Percentiles rank a stretch among this genome's conserved stretches.
Conservation (phyloP, 2,329 filamentous ascomycete genomes). For the Chaetomiaceae sp. region DNA sequence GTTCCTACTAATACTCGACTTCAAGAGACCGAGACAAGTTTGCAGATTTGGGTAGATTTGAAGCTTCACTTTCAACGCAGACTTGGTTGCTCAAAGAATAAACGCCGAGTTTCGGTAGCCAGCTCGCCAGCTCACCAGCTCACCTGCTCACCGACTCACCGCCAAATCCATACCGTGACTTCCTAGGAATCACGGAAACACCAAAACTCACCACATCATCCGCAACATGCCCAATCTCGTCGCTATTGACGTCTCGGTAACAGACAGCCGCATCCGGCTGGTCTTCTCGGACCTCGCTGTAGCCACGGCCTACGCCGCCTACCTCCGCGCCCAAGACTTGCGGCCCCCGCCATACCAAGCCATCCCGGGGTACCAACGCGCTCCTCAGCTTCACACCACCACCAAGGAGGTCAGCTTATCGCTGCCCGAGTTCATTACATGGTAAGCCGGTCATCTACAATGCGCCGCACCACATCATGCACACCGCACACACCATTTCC, state of each 20-base stretch:
- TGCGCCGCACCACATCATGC: no score
- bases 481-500: no score
- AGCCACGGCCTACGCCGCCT: slow-evolving; percentile 24
- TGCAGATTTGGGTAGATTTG: neutral
- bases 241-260: slow-evolving; percentile 27
- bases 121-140: no score
- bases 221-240: slow-evolving; percentile 25
- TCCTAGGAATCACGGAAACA: slow-evolving; percentile 2
- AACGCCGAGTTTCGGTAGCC: neutral
- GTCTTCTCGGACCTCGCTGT: slow-evolving; percentile 27
- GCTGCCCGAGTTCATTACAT: slow-evolving; percentile 26
- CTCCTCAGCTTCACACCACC: slow-evolving; percentile 16
- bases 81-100: neutral
- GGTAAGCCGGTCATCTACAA: no score
- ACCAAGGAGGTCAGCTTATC: slow-evolving; percentile 24
- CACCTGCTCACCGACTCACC: neutral
- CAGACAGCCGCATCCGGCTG: slow-evolving; percentile 24
- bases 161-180: neutral
- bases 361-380: slow-evolving; percentile 22
- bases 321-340: slow-evolving; percentile 24
- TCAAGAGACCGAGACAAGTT: neutral
- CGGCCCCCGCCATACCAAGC: slow-evolving; percentile 15
- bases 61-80: neutral
- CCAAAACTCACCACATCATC: neutral
- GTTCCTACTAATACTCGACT: neutral